Conservation (phyloP, 345 rosid genomes). For the Hibiscus tridactylites region DNA sequence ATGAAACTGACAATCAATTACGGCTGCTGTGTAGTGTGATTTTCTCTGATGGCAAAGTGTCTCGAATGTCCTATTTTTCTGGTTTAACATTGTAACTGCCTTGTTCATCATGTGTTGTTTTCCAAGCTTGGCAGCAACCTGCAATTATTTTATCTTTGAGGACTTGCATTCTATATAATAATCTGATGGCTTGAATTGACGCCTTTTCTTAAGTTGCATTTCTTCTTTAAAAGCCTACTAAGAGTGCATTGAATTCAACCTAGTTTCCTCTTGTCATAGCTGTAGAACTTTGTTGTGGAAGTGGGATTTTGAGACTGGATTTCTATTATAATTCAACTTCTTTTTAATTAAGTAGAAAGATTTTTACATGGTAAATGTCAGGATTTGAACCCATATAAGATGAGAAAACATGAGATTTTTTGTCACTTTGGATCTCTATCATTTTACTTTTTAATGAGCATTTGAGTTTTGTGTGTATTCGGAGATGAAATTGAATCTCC, state of each 20-base stretch:
- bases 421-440: background rate
- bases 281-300: background rate
- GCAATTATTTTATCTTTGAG: background rate
- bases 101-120: background rate
- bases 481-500: background rate
- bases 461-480: background rate
- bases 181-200: background rate
- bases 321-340: too few relatives aligned
- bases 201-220: background rate
- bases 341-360: too few relatives aligned
- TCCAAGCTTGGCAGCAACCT: background rate
- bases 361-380: too few relatives aligned
- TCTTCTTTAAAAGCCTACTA: background rate
- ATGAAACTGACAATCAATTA: background rate
- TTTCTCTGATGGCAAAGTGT: background rate
- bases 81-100: background rate
- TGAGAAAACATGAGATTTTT: too few relatives aligned
- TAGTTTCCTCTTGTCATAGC: background rate
- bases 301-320: too few relatives aligned
- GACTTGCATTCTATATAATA: background rate
- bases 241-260: background rate
- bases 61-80: slow-evolving; percentile 1
- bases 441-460: background rate
- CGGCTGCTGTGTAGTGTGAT: background rate
- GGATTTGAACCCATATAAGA: too few relatives aligned